Conservation (phyloP, 371 early-diverging fungal species). For the Mucor saturninus region DNA sequence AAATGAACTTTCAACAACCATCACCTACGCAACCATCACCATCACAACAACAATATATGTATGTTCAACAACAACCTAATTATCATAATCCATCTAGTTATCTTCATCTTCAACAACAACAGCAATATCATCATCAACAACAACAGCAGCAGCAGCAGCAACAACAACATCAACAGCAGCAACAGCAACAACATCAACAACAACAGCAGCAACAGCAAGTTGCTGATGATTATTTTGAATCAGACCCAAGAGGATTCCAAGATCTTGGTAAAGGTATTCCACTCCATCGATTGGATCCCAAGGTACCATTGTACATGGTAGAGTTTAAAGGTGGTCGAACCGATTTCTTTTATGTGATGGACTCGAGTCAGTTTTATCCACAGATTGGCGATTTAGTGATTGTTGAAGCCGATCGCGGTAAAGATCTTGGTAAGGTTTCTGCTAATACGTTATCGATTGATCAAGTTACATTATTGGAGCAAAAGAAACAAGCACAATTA, state of each 20-base stretch:
- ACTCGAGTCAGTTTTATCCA: conserved; percentile 44
- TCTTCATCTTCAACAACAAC: conserved; percentile 5
- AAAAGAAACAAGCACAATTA: conserved; percentile 23
- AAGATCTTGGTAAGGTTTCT: conserved; percentile 85
- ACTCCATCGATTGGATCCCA: conserved; percentile 49
- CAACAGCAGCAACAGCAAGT: conserved; percentile 17
- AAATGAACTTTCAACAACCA: conserved; percentile 9
- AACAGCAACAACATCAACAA: conserved; percentile 9
- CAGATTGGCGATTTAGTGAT: conserved; percentile 85
- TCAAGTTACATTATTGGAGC: conserved; percentile 53
- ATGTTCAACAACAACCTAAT: conserved; percentile 20
- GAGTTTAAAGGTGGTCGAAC: conserved; percentile 92
- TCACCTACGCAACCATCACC: neutral
- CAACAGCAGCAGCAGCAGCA: conserved; percentile 8
- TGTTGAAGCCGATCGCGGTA: conserved; percentile 97
- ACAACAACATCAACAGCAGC: conserved; percentile 10
- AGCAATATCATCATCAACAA: neutral
- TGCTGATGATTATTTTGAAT: conserved; percentile 31
- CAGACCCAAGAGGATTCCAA: conserved; percentile 29
- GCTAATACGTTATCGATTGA: conserved; percentile 21
- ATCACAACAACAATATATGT: conserved; percentile 11
- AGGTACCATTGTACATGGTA: conserved; percentile 78
- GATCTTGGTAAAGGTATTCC: conserved; percentile 63
- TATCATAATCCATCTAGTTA: conserved; percentile 11
- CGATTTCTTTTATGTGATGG: conserved; percentile 82